Conservation (phyloP, 2,329 filamentous ascomycete species). For the Knoxdaviesia capensis region DNA sequence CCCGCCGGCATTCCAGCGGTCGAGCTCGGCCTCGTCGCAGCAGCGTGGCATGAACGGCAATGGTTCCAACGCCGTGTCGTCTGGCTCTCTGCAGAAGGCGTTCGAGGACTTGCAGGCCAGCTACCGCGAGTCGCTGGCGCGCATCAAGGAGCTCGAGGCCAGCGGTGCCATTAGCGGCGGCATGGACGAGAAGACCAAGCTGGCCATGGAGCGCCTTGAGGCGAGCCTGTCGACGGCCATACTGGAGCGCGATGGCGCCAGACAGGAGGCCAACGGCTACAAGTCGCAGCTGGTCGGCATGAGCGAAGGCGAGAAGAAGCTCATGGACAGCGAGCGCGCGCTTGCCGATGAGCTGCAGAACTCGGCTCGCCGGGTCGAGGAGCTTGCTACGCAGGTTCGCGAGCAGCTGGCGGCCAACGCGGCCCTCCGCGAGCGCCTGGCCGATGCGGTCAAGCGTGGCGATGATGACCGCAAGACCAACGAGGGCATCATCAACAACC, state of each 20-base stretch:
- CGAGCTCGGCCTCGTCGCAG: constrained; percentile 9
- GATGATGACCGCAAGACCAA: constrained; percentile 69
- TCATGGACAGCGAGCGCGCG: constrained; percentile 37
- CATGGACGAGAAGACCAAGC: constrained; percentile 36
- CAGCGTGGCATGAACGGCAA: constrained; percentile 1
- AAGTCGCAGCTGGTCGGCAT: constrained; percentile 39
- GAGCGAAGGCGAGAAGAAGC: constrained; percentile 32
- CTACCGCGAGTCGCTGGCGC: constrained; percentile 44
- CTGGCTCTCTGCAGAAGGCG: constrained; percentile 51
- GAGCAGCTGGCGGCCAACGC: constrained; percentile 64
- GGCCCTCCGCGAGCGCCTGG: constrained; percentile 53
- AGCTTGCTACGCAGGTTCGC: constrained; percentile 59
- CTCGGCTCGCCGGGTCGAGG: constrained; percentile 59
- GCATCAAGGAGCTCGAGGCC: constrained; percentile 43
- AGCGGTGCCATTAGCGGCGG: constrained; percentile 14
- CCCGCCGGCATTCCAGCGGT: constrained; percentile 34
- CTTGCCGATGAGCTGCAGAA: constrained; percentile 51
- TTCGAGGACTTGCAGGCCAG: constrained; percentile 58
- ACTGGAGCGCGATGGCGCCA: constrained; percentile 52
- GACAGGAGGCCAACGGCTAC: constrained; percentile 41
- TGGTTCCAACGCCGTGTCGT: constrained; percentile 28
- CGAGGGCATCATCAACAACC: constrained; percentile 59
- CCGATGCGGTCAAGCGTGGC: constrained; percentile 62
- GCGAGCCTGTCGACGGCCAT: constrained; percentile 48
- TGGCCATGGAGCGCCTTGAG: constrained; percentile 45